phyloP scores from a whole-genome alignment of 768 basidiomycete genomes.

The Hypholoma fasciculare region DNA sequence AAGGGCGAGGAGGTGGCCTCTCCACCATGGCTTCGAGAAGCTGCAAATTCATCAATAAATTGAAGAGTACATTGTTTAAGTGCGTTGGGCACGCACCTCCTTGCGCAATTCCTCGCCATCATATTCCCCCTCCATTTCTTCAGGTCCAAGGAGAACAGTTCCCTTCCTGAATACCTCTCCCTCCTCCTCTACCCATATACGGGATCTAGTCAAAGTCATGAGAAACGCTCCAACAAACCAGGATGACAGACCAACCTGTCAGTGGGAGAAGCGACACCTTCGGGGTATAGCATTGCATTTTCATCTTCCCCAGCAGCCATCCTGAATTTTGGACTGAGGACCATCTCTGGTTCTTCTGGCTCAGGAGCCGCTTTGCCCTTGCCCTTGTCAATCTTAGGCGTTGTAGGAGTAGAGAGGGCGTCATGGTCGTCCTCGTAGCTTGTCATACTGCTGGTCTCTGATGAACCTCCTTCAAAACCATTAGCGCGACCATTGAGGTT shows the following conservation, averaged over 20 bases:
- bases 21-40: slow-evolving; percentile 74
- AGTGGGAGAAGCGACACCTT: slow-evolving; percentile 36
- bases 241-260: slow-evolving; percentile 57
- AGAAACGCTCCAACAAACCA: background rate
- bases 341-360: slow-evolving; percentile 67
- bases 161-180: slow-evolving; percentile 96
- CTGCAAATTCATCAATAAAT: background rate
- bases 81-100: slow-evolving; percentile 48
- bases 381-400: slow-evolving; percentile 76
- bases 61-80: background rate
- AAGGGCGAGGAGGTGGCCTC: slow-evolving; percentile 73
- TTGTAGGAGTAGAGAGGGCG: slow-evolving; percentile 42
- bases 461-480: slow-evolving; percentile 7
- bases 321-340: slow-evolving; percentile 65
- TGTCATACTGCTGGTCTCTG: slow-evolving; percentile 18
- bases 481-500: slow-evolving; percentile 24
- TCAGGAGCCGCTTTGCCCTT: slow-evolving; percentile 72
- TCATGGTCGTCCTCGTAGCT: slow-evolving; percentile 24
- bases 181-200: slow-evolving; percentile 89
- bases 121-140: slow-evolving; percentile 89
- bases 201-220: slow-evolving; percentile 46
- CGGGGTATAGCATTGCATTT: slow-evolving; percentile 31
- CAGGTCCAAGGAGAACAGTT: slow-evolving; percentile 71
- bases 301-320: slow-evolving; percentile 49
- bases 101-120: slow-evolving; percentile 86